Base-by-base conservation (phyloP, 257 asterid species). In the Handroanthus guayacan region DNA sequence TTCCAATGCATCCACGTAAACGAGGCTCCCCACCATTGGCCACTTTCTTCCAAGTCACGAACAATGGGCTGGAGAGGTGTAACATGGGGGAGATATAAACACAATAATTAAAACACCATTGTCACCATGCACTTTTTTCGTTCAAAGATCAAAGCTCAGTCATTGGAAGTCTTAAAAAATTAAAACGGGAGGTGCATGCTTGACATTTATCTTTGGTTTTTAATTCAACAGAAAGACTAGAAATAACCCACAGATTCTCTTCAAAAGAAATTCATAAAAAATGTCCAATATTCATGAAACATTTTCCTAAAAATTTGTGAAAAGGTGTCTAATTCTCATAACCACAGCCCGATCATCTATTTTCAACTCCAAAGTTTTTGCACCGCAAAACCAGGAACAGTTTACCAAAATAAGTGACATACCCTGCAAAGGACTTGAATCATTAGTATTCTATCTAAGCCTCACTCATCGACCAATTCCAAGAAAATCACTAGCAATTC, bases 1-100 rank as follows among this genome's bases (percentile, higher is more conserved):
- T 93, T 81, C 99, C 99, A 38, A 95, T 95, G 95, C 99, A 95
- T 61, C 99, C 97, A 63, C 98, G 97, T 47, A 95, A 45, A 45
- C 97, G 96, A 76, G 99, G 97, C 87, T 95, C 98, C 69, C 92
- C 89, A 71, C 97, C 97, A 87, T 93, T 93, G 81, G 85, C 84
- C 77, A 78, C 85, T 82, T 95, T 93, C 90, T 95, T 91, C 99
- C 98, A 95, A 47, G 98, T 93, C 71, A 95, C 99, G 81, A 93
- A 95, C 82, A 93, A 80, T 44, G 99, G 99, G 78, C 99, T 95
- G 92, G 75, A 83, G 83, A 56, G 78, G 76, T 43, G 9, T 57
- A 78, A 25, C 44, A 54, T 36, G 62, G 67, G 44, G 72, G 55
- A 75, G 62, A 45, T 58, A 73, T 54, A 73, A 80, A 72, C 75